Evolutionary conservation across 2,329 filamentous ascomycete species (phyloP).

Genomic region (Microsporum audouinii): DNA sequence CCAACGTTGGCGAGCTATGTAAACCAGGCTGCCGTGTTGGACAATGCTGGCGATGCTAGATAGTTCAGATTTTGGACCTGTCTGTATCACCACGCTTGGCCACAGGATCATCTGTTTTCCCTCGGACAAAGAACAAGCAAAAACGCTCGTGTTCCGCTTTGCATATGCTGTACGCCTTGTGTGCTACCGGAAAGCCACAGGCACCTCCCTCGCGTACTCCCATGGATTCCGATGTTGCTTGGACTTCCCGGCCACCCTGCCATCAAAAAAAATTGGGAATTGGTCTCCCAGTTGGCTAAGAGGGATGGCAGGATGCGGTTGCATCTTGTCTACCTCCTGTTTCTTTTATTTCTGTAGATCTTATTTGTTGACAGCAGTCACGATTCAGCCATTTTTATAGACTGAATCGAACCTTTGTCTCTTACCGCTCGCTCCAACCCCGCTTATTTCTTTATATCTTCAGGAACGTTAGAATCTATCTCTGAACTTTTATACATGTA

Average conservation of each 20-base stretch:
- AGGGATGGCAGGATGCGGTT: background rate
- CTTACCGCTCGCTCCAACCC: background rate
- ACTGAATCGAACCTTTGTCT: background rate
- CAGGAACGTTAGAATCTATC: background rate
- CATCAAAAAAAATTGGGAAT: background rate
- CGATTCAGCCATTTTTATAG: background rate
- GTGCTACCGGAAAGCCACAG: background rate
- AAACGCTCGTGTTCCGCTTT: constrained; percentile 2
- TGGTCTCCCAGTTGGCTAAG: background rate
- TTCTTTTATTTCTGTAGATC: background rate
- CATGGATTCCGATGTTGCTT: background rate
- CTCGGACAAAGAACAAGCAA: constrained; percentile 4
- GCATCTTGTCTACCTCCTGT: background rate
- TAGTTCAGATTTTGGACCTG: constrained; percentile 4
- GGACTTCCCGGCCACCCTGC: background rate
- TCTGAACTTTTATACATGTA: background rate
- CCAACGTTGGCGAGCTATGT: background rate
- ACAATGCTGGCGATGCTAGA: background rate
- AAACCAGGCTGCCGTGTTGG: background rate
- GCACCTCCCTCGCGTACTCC: background rate
- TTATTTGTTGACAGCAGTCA: background rate
- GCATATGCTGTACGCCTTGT: background rate
- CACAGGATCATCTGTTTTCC: constrained; percentile 3
- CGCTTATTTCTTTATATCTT: background rate
- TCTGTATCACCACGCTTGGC: constrained; percentile 4